A percentile compares a stretch with the other conserved stretches of the same genome.
phyloP scores from a whole-genome alignment of 305 asterid species.

The Euphrasia arctica region DNA sequence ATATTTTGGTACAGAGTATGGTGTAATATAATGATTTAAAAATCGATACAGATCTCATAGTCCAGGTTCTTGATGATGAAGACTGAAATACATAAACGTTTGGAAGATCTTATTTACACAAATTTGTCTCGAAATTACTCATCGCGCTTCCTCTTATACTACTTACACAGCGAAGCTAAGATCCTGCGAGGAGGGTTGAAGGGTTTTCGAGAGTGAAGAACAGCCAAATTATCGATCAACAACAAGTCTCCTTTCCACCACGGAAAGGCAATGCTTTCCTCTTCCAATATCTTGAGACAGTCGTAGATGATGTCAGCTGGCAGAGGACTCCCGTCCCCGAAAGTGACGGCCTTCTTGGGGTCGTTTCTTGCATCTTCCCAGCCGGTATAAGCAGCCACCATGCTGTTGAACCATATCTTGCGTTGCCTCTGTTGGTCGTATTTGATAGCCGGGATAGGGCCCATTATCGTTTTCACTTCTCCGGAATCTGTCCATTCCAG shows the following conservation, averaged over 20 bases:
- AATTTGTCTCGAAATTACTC: background rate
- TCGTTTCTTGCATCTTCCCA: constrained; percentile 80
- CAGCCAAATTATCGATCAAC: constrained; percentile 76
- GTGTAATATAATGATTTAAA: no score
- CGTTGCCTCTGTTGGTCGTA: constrained; percentile 51
- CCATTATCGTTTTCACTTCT: constrained; percentile 71
- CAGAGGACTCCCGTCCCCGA: constrained; percentile 67
- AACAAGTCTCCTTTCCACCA: constrained; percentile 81
- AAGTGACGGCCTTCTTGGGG: constrained; percentile 77
- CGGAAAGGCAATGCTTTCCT: constrained; percentile 70
- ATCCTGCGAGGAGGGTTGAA: constrained; percentile 77
- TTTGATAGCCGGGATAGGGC: constrained; percentile 83
- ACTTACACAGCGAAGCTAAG: constrained; percentile 86
- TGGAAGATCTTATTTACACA: background rate
- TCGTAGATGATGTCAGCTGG: constrained; percentile 60
- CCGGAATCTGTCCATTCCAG: constrained; percentile 77
- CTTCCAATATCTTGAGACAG: constrained; percentile 65
- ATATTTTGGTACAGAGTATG: no score
- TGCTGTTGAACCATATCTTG: constrained; percentile 89
- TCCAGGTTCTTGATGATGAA: no score
- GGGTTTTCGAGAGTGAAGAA: constrained; percentile 73
- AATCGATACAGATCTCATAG: no score
- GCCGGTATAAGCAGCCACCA: constrained; percentile 90
- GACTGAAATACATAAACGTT: no score
- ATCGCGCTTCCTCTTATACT: constrained; percentile 24